Evolutionary conservation across 2,329 filamentous ascomycete genomes (phyloP).

Genomic region (Sclerotiophoma versabilis): DNA sequence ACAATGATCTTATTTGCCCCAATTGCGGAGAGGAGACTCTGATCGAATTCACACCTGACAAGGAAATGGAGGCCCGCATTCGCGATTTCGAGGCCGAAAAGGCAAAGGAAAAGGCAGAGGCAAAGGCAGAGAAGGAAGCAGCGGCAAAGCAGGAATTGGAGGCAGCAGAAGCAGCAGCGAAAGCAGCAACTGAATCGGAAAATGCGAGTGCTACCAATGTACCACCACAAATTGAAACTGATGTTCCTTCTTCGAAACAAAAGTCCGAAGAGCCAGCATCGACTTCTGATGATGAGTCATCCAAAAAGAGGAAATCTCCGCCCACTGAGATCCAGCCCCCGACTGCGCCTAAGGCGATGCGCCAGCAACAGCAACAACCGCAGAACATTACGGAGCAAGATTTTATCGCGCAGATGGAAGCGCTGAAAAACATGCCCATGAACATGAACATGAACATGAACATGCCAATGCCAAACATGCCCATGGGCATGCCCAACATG

Average conservation of each 20-base stretch:
- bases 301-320: slow-evolving; percentile 81
- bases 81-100: slow-evolving; percentile 72
- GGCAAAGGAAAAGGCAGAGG: slow-evolving; percentile 50
- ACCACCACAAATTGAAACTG: slow-evolving; percentile 22
- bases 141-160: slow-evolving; percentile 51
- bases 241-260: slow-evolving; percentile 15
- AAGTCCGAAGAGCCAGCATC: slow-evolving; percentile 34
- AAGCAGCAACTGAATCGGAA: slow-evolving; percentile 31
- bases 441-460: slow-evolving; percentile 44
- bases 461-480: slow-evolving; percentile 27
- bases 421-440: slow-evolving; percentile 52
- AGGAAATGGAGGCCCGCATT: slow-evolving; percentile 78
- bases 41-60: slow-evolving; percentile 66
- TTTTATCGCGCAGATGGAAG: slow-evolving; percentile 57
- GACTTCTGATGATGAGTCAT: slow-evolving; percentile 48
- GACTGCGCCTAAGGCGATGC: slow-evolving; percentile 56
- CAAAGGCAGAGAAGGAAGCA: slow-evolving; percentile 50
- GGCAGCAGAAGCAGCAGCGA: slow-evolving; percentile 39
- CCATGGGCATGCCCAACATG: slow-evolving; percentile 51
- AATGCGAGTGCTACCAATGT: slow-evolving; percentile 19
- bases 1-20: slow-evolving; percentile 96
- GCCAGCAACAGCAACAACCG: slow-evolving; percentile 46
- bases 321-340: slow-evolving; percentile 67
- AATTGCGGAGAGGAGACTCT: slow-evolving; percentile 90
- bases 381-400: slow-evolving; percentile 44